Evolutionary conservation across 2,329 filamentous ascomycete species (phyloP).

Genomic region (Stemphylium vesicarium): DNA sequence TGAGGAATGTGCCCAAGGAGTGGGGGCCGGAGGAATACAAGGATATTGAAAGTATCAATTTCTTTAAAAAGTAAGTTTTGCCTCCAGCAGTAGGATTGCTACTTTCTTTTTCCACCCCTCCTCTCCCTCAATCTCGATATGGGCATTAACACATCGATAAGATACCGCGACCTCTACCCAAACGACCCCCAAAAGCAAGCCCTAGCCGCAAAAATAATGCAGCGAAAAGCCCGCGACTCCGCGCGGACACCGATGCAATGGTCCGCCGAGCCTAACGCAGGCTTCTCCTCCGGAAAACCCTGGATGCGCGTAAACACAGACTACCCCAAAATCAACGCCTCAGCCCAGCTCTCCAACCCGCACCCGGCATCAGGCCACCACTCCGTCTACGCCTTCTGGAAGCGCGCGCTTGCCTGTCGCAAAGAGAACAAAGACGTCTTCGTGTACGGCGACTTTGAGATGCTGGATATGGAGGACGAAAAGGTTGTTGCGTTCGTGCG

Average conservation of each 20-base stretch:
- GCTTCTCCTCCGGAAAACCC: conserved; percentile 65
- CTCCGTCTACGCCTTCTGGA: conserved; percentile 68
- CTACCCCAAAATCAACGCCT: conserved; percentile 63
- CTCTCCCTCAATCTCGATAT: neutral
- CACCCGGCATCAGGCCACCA: conserved; percentile 39
- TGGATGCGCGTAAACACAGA: conserved; percentile 69
- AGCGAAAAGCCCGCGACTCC: conserved; percentile 69
- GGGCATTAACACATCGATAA: neutral
- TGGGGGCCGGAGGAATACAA: conserved; percentile 58
- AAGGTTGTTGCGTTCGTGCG: conserved; percentile 42
- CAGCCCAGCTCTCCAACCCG: conserved; percentile 54
- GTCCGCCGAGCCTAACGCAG: conserved; percentile 61
- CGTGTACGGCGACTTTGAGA: conserved; percentile 65
- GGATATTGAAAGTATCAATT: conserved; percentile 63
- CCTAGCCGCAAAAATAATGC: conserved; percentile 51
- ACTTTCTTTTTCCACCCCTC: neutral
- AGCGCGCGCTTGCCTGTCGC: conserved; percentile 59
- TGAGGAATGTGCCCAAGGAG: conserved; percentile 54
- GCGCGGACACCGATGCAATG: conserved; percentile 73
- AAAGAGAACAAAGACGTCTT: conserved; percentile 66
- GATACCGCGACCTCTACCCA: conserved; percentile 41
- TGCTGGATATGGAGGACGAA: conserved; percentile 57
- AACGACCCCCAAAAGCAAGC: conserved; percentile 34
- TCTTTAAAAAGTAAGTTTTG: conserved; percentile 51
- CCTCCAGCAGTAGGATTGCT: neutral